These are phyloP conservation scores for Candida sanyaensis DNA, from an alignment of 1,139 yeast genomes.

Conservation along the genomic window DNA sequence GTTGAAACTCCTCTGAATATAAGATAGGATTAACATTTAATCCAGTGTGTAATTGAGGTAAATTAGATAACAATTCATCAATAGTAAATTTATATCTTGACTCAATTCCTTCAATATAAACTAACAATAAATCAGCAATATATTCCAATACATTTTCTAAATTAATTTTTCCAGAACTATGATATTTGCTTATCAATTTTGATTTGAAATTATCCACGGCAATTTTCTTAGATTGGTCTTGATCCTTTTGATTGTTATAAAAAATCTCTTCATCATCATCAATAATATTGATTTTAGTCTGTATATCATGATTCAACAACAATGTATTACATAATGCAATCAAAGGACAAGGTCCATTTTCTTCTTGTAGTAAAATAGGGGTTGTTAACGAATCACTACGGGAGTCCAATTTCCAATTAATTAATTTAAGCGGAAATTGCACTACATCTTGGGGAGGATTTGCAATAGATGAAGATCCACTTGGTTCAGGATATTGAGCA, in stretches of 20 bases:
- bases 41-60: constrained; percentile 75
- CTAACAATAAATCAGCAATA: constrained; percentile 46
- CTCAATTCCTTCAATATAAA: constrained; percentile 18
- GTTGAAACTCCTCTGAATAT: constrained; percentile 58
- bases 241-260: neutral
- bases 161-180: constrained; percentile 22
- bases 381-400: constrained; percentile 35
- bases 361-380: constrained; percentile 76
- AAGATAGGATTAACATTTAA: constrained; percentile 73
- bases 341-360: constrained; percentile 88
- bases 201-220: constrained; percentile 25
- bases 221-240: constrained; percentile 2
- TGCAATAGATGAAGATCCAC: neutral
- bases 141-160: constrained; percentile 39
- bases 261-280: neutral
- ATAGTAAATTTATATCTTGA: constrained; percentile 20
- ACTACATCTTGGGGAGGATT: constrained; percentile 8
- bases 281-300: neutral
- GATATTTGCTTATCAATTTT: constrained; percentile 20
- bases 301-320: constrained; percentile 6
- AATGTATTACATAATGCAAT: constrained; percentile 74
- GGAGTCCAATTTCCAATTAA: constrained; percentile 25
- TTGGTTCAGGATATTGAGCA: neutral
- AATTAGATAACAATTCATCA: constrained; percentile 41
- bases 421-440: constrained; percentile 23